These are phyloP conservation scores for Coniella lustricola DNA, from an alignment of 2,329 filamentous ascomycete genomes.

Conservation along the genomic window DNA sequence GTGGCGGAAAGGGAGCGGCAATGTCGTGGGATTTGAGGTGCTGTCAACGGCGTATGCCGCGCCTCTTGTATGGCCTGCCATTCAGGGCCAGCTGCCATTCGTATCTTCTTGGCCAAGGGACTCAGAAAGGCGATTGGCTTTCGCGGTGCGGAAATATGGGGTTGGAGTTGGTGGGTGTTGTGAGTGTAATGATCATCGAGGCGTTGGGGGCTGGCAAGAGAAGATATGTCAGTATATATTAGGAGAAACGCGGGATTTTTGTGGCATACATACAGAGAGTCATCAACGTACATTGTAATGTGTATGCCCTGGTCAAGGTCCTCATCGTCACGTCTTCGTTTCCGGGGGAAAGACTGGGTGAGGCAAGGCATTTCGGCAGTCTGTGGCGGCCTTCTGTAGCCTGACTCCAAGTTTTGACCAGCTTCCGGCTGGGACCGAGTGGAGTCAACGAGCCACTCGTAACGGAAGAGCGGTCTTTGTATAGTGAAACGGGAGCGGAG, in stretches of 20 bases:
- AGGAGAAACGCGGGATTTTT: too few species aligned
- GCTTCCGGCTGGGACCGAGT: too few species aligned
- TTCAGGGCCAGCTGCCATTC: conserved; percentile 4
- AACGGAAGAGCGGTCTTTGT: too few species aligned
- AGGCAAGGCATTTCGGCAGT: conserved; percentile 12
- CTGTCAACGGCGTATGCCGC: background rate
- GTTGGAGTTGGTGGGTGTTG: conserved; percentile 8
- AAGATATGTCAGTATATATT: conserved; percentile 15
- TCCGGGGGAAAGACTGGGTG: conserved; percentile 5
- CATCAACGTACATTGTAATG: conserved; percentile 12
- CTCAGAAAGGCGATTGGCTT: conserved; percentile 11
- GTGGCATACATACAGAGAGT: too few species aligned
- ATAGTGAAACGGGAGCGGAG: too few species aligned
- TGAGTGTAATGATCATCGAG: conserved; percentile 2
- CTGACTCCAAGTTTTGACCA: too few species aligned
- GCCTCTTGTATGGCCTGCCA: conserved; percentile 1
- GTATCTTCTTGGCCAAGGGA: conserved; percentile 14
- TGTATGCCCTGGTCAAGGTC: conserved; percentile 10
- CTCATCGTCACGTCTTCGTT: conserved; percentile 13
- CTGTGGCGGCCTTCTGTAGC: too few species aligned
- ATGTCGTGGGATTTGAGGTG: conserved; percentile 5
- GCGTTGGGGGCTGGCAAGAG: conserved; percentile 9
- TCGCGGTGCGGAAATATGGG: conserved; percentile 6
- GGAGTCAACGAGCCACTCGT: too few species aligned
- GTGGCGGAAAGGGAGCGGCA: conserved; percentile 9